Evolutionary conservation across 495 filamentous ascomycete genomes (phyloP).

Genomic region (Daldinia grandis): DNA sequence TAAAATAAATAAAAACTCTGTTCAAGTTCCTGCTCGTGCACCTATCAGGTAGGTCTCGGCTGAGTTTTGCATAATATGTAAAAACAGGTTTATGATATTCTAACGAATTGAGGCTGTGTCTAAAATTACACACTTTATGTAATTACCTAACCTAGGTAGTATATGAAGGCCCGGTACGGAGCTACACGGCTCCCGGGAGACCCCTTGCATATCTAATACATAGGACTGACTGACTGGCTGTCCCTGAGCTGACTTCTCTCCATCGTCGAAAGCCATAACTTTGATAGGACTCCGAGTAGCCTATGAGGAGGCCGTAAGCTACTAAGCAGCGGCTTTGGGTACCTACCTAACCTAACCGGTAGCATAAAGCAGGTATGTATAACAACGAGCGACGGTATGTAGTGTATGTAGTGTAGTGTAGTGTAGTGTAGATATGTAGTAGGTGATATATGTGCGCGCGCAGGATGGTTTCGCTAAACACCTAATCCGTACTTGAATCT

Average conservation of each 20-base stretch:
- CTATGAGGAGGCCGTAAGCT: background rate
- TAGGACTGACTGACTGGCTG: too few species aligned
- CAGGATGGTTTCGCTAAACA: constrained; percentile 13
- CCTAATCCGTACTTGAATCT: background rate
- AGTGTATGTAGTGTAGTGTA: too few species aligned
- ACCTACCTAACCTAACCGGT: background rate
- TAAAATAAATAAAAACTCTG: constrained; percentile 2
- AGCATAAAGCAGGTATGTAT: background rate
- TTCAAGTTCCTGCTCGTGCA: background rate
- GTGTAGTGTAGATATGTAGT: too few species aligned
- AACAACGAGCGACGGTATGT: background rate
- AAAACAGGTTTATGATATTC: constrained; percentile 30
- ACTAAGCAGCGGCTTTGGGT: background rate
- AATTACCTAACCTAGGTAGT: constrained; percentile 1
- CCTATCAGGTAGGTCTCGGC: constrained; percentile 28
- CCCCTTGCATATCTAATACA: constrained; percentile 30
- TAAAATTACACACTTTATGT: constrained; percentile 35
- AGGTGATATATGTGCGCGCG: background rate
- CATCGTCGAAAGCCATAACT: constrained; percentile 29
- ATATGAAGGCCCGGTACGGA: constrained; percentile 3
- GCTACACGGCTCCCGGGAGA: constrained; percentile 6
- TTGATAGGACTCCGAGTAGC: constrained; percentile 7
- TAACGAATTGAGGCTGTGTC: constrained; percentile 35
- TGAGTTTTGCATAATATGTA: constrained; percentile 27
- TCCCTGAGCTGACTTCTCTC: constrained; percentile 4